Base-by-base conservation (phyloP, 2,329 filamentous ascomycete species). In the Xylariaceae sp. region DNA sequence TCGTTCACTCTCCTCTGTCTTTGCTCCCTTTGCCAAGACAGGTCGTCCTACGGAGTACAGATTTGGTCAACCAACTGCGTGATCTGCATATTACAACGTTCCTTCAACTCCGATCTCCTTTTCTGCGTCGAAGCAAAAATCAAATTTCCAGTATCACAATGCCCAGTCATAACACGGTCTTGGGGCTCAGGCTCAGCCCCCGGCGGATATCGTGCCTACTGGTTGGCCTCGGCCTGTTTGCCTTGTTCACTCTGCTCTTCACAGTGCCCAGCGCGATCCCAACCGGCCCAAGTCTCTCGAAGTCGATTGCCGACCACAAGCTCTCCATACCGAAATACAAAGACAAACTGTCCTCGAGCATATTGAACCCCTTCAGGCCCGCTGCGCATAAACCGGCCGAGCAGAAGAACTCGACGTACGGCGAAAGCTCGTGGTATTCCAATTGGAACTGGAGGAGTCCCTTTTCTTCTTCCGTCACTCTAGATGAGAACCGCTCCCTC, bases 371-470 rank as follows among this genome's bases (percentile, higher is more conserved):
- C 0, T 89, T 90, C 57, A 71, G 73, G 25, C 72, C 75, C 25
- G 72, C 78, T 14, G 72, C 77, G 9, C 86, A 93, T 56, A 73
- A 77, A 40, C 83, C 83, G 13, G 75, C 80, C 3, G 72, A 79
- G 33, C 82, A 89, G 56, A 75, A 77, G 43, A 86, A 90, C 57
- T 89, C 85, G 53, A 83, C 82, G 5, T 80, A 75, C 53, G 83
- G 80, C 31, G 83, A 83, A 40, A 80, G 83, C 21, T 80, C 78
- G 39, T 96, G 90, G 90, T 85, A 87, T 61, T 80, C 76, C 43
- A 80, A 94, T 57, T 93, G 83, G 79, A 86, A 82, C 55, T 96
- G 89, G 88, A 71, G 85, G 49, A 84, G 83, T 40, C 86, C 89
- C 3, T 96, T 95, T 58, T 94, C 88, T 13, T 88, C 80, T 27